Conservation (phyloP, 768 basidiomycete genomes). For the Pholiota conissans region DNA sequence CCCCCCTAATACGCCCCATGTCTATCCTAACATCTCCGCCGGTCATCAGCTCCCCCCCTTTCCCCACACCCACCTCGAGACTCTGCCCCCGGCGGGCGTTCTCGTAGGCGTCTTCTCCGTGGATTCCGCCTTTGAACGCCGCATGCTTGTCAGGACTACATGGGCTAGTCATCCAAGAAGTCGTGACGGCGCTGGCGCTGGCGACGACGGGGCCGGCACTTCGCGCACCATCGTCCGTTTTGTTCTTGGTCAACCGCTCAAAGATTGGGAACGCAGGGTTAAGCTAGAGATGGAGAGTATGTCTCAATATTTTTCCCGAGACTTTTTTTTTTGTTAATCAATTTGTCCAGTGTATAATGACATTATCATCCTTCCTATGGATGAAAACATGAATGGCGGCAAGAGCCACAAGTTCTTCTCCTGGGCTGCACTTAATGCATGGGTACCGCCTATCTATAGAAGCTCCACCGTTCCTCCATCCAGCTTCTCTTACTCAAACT, state of each 20-base stretch:
- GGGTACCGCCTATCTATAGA: conserved; percentile 79
- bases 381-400: conserved; percentile 96
- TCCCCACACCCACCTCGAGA: conserved; percentile 72
- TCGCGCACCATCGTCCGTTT: conserved; percentile 88
- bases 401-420: conserved; percentile 91
- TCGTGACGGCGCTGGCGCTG: conserved; percentile 67
- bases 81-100: conserved; percentile 79
- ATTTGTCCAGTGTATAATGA: conserved; percentile 71
- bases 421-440: conserved; percentile 90
- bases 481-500: conserved; percentile 66
- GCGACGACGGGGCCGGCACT: conserved; percentile 72
- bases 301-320: conserved; percentile 28
- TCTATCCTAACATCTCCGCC: conserved; percentile 38
- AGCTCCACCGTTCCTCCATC: conserved; percentile 45
- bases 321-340: conserved; percentile 9
- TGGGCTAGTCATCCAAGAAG: conserved; percentile 87
- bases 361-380: conserved; percentile 77
- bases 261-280: conserved; percentile 77
- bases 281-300: conserved; percentile 89
- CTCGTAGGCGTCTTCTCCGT: conserved; percentile 90
- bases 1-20: conserved; percentile 35
- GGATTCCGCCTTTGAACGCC: conserved; percentile 80
- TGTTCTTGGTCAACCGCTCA: conserved; percentile 81
- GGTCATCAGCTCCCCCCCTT: conserved; percentile 45
- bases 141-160: conserved; percentile 84